Evolutionary conservation across 768 basidiomycete species (phyloP).

Genomic region (Lactarius psammicola): DNA sequence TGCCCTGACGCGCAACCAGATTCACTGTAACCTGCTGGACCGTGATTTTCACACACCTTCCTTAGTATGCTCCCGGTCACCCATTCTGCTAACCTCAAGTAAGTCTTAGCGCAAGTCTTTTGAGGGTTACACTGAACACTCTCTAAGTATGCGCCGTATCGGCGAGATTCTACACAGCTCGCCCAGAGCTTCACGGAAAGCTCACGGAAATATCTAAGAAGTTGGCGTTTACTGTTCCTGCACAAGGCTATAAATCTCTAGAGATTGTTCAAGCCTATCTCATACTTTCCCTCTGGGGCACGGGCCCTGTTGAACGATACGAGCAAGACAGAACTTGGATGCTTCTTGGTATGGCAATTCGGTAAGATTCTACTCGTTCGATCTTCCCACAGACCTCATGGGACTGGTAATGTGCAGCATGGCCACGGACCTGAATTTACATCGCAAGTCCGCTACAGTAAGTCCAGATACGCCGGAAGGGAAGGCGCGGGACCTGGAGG

Average conservation of each 20-base stretch:
- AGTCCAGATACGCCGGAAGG: slow-evolving; percentile 76
- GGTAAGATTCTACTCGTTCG: slow-evolving; percentile 43
- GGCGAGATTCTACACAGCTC: slow-evolving; percentile 80
- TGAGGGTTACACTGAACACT: slow-evolving; percentile 6
- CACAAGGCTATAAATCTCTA: slow-evolving; percentile 85
- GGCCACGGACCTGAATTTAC: slow-evolving; percentile 94
- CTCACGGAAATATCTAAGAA: slow-evolving; percentile 82
- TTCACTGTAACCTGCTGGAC: slow-evolving; percentile 80
- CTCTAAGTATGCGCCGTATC: slow-evolving; percentile 88
- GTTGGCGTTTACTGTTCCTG: slow-evolving; percentile 84
- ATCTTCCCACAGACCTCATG: slow-evolving; percentile 13
- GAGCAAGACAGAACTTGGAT: slow-evolving; percentile 97
- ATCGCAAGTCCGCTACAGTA: slow-evolving; percentile 70
- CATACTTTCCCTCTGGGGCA: slow-evolving; percentile 84
- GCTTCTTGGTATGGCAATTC: slow-evolving; percentile 80
- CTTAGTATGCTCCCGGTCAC: slow-evolving; percentile 89
- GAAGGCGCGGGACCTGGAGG: slow-evolving; percentile 73
- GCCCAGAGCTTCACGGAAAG: slow-evolving; percentile 77
- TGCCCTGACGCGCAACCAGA: slow-evolving; percentile 40
- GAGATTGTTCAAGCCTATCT: slow-evolving; percentile 96
- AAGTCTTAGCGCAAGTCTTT: slow-evolving; percentile 34
- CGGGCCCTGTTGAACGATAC: slow-evolving; percentile 92
- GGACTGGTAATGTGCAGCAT: slow-evolving; percentile 51
- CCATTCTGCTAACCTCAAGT: slow-evolving; percentile 94
- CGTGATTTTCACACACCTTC: slow-evolving; percentile 90